Conservation (phyloP, 257 asterid species). For the Solanum appendiculatum region DNA sequence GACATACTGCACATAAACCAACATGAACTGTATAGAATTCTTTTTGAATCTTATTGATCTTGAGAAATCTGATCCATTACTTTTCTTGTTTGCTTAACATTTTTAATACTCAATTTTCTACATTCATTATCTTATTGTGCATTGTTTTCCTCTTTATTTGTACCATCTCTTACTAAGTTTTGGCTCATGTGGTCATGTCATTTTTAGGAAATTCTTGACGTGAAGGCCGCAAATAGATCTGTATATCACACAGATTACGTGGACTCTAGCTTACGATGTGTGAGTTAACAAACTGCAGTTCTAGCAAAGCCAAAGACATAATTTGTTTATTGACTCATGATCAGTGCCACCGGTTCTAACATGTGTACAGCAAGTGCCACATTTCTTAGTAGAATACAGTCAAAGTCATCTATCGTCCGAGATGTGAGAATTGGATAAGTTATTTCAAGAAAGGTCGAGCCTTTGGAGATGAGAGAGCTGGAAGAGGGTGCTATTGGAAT, state of each 20-base stretch:
- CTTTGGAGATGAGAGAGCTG: background rate
- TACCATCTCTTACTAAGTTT: background rate
- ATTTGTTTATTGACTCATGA: background rate
- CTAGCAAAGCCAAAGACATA: background rate
- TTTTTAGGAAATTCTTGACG: background rate
- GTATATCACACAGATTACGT: background rate
- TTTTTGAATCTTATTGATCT: background rate
- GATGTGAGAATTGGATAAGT: slow-evolving; percentile 6
- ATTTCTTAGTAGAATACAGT: background rate
- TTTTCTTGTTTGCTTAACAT: background rate
- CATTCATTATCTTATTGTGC: background rate
- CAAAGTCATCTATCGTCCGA: background rate
- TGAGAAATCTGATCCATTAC: background rate
- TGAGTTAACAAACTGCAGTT: background rate
- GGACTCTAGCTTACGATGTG: background rate
- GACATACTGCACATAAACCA: background rate
- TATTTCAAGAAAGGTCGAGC: slow-evolving; percentile 10
- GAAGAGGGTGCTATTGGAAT: slow-evolving; percentile 6
- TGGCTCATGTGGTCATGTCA: background rate
- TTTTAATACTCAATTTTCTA: background rate
- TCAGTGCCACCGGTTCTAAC: background rate
- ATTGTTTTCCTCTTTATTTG: background rate
- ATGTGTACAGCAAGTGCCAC: background rate
- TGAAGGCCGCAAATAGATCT: background rate
- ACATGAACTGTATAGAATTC: background rate